Conservation (phyloP, 2,329 filamentous ascomycete species). For the Rhynchosporium graminicola region DNA sequence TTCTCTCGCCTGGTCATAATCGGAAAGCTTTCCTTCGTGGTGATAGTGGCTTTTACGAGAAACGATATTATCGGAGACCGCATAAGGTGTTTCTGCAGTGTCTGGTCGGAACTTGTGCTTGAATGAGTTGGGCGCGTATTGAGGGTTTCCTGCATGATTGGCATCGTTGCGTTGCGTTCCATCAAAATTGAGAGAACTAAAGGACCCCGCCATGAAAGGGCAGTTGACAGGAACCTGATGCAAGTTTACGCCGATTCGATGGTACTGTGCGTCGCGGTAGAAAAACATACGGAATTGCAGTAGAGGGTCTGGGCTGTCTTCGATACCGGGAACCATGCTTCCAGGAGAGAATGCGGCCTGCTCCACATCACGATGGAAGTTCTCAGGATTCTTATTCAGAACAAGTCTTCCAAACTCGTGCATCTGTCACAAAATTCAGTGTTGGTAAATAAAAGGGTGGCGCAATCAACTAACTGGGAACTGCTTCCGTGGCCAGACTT, state of each 20-base stretch:
- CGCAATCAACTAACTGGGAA: background rate
- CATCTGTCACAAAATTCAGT: background rate
- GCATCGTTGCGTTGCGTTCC: background rate
- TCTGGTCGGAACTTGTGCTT: background rate
- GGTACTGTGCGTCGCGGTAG: background rate
- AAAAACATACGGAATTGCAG: background rate
- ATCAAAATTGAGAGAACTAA: background rate
- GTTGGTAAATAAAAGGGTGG: background rate
- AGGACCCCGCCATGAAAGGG: background rate
- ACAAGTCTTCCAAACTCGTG: background rate
- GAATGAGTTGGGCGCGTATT: background rate
- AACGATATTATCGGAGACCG: background rate
- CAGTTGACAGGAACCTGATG: background rate
- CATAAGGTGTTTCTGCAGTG: constrained; percentile 1
- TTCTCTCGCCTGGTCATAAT: background rate
- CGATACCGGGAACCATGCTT: constrained; percentile 4
- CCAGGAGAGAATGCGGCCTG: background rate
- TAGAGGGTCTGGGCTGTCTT: background rate
- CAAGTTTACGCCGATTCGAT: background rate
- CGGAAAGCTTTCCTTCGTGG: background rate
- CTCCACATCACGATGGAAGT: constrained; percentile 1
- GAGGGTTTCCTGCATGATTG: background rate
- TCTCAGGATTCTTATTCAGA: background rate
- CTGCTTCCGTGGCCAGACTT: background rate
- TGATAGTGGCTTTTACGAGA: background rate